Evolutionary conservation across 345 rosid species (phyloP), one percentile per base, ranked within the genome.

Genomic region (Acer negundo): DNA sequence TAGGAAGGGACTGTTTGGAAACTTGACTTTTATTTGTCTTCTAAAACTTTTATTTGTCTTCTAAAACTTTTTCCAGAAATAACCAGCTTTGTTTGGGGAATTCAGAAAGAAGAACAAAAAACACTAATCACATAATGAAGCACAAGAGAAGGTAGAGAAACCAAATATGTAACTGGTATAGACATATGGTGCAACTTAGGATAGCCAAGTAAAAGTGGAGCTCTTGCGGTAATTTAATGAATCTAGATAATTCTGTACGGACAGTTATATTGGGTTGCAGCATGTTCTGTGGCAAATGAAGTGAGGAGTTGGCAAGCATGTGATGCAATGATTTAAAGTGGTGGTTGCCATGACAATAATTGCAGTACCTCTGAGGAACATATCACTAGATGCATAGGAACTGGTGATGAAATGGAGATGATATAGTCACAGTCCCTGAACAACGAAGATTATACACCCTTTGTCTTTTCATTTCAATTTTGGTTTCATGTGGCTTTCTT

Each of bases 291-390:
- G 26, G 20, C 62, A 51, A 35, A 7, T 19, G 15, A 75, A 64
- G 11, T 22, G 19, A 56, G 13, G 61, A 69, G 31, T 17, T 19
- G 26, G 28, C 47, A 46, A 59, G 65, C 8, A 73, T 46, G 3
- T 28, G 51, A 74, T 69, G 65, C 66, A 11, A 35, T 20, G 67
- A 51, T 22, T 23, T 40, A 42, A 59, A 73, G 35, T 20, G 67
- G 35, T 16, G 58, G 11, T 26, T 40, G 53, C 38, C 75, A 71
- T 13, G 67, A 22, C 22, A 73, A 58, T 20, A 2, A 72, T 31
- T 55, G 56, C 62, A 24, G 15, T 58, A 51, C 4, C 23, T 49
- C 23, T 16, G 23, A 61, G 56, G 38, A 73, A 59, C 26, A 59
- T 38, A 59, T 23, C 15, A 59, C 31, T n/a, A 56, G 24, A 31